Evolutionary conservation across 177 flowering plant genomes (phyloP).

Genomic region (Telopea speciosissima): DNA sequence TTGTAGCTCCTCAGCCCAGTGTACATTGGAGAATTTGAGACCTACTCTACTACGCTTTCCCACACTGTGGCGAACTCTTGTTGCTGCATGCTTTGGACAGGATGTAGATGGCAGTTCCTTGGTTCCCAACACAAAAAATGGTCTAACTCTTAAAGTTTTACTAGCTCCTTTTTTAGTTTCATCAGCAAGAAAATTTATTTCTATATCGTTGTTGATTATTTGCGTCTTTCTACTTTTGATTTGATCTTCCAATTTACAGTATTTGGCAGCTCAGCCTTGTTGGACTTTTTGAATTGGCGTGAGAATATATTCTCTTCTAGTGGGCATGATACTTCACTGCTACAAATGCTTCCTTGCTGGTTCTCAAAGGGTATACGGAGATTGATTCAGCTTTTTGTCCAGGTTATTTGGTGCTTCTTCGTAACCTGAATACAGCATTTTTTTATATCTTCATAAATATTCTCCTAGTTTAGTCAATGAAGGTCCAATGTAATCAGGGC

Average conservation of each 20-base stretch:
- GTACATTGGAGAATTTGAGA: conserved; percentile 89
- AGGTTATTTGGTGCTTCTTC: conserved; percentile 42
- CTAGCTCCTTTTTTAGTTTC: conserved; percentile 2
- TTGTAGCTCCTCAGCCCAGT: conserved; percentile 67
- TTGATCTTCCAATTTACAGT: conserved; percentile 27
- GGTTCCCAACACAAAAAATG: conserved; percentile 39
- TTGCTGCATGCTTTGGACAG: conserved; percentile 76
- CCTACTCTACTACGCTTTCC: conserved; percentile 78
- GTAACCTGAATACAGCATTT: too few relatives aligned
- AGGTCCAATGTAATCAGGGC: background rate
- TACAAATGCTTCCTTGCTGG: conserved; percentile 96
- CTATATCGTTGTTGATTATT: too few relatives aligned
- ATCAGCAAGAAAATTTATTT: background rate
- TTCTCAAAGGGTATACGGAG: conserved; percentile 76
- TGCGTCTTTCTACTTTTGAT: background rate
- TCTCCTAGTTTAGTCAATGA: background rate
- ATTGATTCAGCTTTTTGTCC: conserved; percentile 83
- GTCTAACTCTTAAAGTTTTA: conserved; percentile 27
- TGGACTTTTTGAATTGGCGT: conserved; percentile 83
- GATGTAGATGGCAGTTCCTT: conserved; percentile 42
- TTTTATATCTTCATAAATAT: too few relatives aligned
- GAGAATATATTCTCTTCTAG: conserved; percentile 71
- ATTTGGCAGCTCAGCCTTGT: conserved; percentile 48
- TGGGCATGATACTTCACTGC: conserved; percentile 78
- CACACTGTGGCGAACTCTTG: conserved; percentile 77